These are phyloP conservation scores for Russula virescens DNA, from an alignment of 768 basidiomycete genomes.

Conservation along the genomic window DNA sequence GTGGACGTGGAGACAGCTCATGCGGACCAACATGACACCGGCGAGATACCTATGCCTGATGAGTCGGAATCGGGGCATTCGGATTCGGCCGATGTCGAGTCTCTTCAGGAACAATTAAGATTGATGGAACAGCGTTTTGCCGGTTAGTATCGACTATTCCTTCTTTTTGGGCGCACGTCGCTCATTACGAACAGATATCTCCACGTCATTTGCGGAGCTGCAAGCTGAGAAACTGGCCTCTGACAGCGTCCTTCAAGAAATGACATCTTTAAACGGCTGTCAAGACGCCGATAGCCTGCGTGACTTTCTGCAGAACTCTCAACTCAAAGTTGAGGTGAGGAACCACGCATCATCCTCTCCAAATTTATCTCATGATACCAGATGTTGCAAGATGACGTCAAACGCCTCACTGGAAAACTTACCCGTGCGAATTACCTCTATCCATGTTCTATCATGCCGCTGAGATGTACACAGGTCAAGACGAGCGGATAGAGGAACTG, in stretches of 20 bases:
- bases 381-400: constrained; percentile 75
- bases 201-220: constrained; percentile 68
- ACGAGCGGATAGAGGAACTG: constrained; percentile 77
- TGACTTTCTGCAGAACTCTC: constrained; percentile 63
- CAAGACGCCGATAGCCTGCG: constrained; percentile 61
- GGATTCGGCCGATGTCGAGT: constrained; percentile 41
- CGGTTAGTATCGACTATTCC: constrained; percentile 38
- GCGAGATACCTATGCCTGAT: not conserved
- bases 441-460: not conserved
- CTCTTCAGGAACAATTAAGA: constrained; percentile 57
- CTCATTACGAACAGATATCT: constrained; percentile 52
- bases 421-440: constrained; percentile 45
- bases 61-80: not conserved
- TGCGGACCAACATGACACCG: not conserved
- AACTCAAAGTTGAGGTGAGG: constrained; percentile 67
- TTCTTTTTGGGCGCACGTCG: not conserved
- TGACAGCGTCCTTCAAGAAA: constrained; percentile 60
- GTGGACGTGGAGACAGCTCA: not conserved
- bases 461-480: constrained; percentile 55
- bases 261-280: constrained; percentile 65
- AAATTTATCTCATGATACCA: constrained; percentile 28
- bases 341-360: not conserved
- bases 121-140: constrained; percentile 73
- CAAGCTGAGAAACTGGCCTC: constrained; percentile 66
- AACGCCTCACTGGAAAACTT: constrained; percentile 64